Base-by-base conservation (phyloP, 1,139 yeast species). In the Taphrina confusa region DNA sequence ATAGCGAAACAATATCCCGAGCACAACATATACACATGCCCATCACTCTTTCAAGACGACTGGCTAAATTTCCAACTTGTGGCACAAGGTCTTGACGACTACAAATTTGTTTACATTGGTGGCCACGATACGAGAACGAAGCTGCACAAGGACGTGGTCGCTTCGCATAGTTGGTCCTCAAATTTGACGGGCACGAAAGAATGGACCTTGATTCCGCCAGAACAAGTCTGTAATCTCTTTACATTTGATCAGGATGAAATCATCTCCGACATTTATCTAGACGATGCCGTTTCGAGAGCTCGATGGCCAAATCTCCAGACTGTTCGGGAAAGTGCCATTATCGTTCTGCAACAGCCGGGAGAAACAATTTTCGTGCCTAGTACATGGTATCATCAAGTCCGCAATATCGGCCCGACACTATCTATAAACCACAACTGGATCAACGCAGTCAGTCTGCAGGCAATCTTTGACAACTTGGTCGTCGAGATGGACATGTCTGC, bases 281-380 rank as follows among this genome's bases (percentile, higher is more conserved):
- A 36, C 22, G 60, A 46, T 16, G 30, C 54, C 11, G 12, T 27
- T 34, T 25, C 45, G 11, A 22, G 28, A 14, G 45, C 36, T 5
- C 39, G 54, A 16, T 45, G 44, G 51, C 54, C 52, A 20, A 28
- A 36, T 5, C 51, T 42, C 4, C 34, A 30, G 27, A 14, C 25
- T 9, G 54, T 52, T 20, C 54, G 47, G 2, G 47, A 46, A 12
- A 54, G 39, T 22, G 54, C 54, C 8, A 14, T 56, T n/a, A 40
- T 23, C 8, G 60, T 56, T 18, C 20, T 18, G 18, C 63, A 61
- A 36, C 40, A 27, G 20, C 49, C 61, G 5, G 63, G 61, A n/a
- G 57, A 61, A 37, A 56, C 63, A n/a, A 57, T 61, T 14, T 61
- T 61, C 31, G 63, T 61, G 51, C 63, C 63, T n/a, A 47, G 57